Percentiles rank a stretch among this genome's conserved stretches.
These are phyloP conservation scores for Saturnispora bothae DNA, from an alignment of 805 yeast species.

Conservation along the genomic window DNA sequence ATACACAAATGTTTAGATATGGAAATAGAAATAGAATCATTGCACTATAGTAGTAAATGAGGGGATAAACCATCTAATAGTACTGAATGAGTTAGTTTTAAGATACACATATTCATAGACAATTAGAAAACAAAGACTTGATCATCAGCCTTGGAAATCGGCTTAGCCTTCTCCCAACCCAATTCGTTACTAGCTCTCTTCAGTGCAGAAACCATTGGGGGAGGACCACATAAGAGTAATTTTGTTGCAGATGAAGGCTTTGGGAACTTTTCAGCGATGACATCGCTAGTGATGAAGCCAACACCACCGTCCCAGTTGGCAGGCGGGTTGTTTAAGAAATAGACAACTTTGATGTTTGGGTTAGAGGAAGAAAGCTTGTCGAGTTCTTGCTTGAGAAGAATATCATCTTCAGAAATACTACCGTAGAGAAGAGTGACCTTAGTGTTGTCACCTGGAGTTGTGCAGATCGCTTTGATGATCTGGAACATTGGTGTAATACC, in stretches of 20 bases:
- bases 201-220: constrained; percentile 78
- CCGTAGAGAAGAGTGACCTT: constrained; percentile 70
- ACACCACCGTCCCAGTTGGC: constrained; percentile 64
- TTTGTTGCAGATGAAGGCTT: constrained; percentile 48
- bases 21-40: too few relatives aligned
- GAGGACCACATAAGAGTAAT: constrained; percentile 87
- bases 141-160: constrained; percentile 82
- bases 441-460: constrained; percentile 70
- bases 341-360: constrained; percentile 56
- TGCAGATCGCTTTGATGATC: constrained; percentile 70
- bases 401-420: constrained; percentile 69
- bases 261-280: constrained; percentile 56
- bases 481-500: constrained; percentile 96
- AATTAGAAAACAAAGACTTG: constrained; percentile 83
- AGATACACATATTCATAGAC: too few relatives aligned
- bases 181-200: constrained; percentile 67
- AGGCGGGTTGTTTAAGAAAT: constrained; percentile 67
- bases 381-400: constrained; percentile 69
- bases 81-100: too few relatives aligned
- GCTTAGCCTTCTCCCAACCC: constrained; percentile 78
- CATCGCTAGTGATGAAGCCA: constrained; percentile 74
- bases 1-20: too few relatives aligned
- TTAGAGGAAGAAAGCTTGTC: constrained; percentile 50
- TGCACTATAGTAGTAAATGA: too few relatives aligned
- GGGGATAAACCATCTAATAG: too few relatives aligned